A percentile compares a stretch with the other conserved stretches of the same genome.
Conservation (phyloP, 768 basidiomycete species). For the Scleroderma bovista region DNA sequence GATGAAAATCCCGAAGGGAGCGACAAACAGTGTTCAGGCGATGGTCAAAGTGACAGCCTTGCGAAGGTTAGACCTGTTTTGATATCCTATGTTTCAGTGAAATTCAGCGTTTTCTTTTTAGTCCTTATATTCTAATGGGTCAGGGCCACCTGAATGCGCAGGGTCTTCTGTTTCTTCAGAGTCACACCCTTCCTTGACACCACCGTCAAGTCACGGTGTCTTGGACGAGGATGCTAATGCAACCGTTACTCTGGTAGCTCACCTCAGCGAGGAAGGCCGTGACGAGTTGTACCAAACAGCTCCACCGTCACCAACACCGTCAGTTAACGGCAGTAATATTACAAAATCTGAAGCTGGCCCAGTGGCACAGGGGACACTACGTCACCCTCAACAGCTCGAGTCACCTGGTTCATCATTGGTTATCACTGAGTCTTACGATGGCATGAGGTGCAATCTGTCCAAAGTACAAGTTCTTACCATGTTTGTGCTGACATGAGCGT, state of each 20-base stretch:
- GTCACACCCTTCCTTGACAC: neutral
- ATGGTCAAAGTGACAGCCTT: neutral
- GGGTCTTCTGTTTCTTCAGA: neutral
- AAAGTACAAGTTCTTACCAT: neutral
- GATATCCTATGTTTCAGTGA: neutral
- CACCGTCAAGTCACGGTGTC: neutral
- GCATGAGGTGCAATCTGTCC: conserved; percentile 11
- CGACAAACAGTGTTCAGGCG: neutral
- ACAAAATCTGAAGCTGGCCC: conserved; percentile 2
- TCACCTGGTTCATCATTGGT: conserved; percentile 5
- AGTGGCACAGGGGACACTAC: neutral
- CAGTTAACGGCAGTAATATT: conserved; percentile 21
- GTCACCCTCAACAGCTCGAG: conserved; percentile 4
- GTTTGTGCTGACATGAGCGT: neutral
- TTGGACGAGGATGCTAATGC: neutral
- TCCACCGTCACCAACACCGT: conserved; percentile 22
- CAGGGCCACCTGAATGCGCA: too few species aligned
- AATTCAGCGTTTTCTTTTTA: neutral
- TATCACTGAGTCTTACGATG: conserved; percentile 9
- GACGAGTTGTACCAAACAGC: neutral
- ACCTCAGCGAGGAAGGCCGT: neutral
- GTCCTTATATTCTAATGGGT: neutral
- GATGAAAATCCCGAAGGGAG: neutral
- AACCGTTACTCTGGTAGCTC: neutral
- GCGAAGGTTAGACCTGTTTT: neutral